phyloP scores from a whole-genome alignment of 1,284 basidiomycete genomes.

The Ceratobasidium sp. region DNA sequence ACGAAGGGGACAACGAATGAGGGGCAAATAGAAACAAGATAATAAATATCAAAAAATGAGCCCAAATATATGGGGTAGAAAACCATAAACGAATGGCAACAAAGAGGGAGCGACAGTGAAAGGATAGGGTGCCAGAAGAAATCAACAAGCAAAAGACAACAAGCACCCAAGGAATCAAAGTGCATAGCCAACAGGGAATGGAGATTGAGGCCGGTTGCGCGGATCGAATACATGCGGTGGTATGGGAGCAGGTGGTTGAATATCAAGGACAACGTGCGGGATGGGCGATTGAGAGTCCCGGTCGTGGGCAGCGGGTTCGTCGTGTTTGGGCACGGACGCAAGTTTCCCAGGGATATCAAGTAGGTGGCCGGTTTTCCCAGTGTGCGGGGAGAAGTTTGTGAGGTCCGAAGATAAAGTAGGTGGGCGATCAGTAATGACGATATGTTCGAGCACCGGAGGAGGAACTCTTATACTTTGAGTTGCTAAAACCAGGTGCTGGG shows the following conservation, averaged over 20 bases:
- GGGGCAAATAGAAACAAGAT: background rate
- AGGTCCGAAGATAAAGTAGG: slow-evolving; percentile 27
- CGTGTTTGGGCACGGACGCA: slow-evolving; percentile 24
- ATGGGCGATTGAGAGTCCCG: slow-evolving; percentile 10
- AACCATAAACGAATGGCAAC: background rate
- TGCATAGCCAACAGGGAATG: slow-evolving; percentile 19
- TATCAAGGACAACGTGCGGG: slow-evolving; percentile 24
- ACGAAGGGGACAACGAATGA: background rate
- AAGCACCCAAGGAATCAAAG: slow-evolving; percentile 4
- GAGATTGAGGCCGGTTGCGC: background rate
- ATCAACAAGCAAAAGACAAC: background rate
- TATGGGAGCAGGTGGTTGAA: slow-evolving; percentile 24
- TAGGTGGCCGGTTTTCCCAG: slow-evolving; percentile 12
- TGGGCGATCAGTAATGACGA: slow-evolving; percentile 35
- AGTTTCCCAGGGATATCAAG: slow-evolving; percentile 29
- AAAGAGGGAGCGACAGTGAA: background rate
- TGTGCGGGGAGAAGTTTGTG: slow-evolving; percentile 21
- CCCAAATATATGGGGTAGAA: background rate
- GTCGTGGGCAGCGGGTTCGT: slow-evolving; percentile 14
- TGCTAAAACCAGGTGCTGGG: slow-evolving; percentile 35
- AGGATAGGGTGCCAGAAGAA: background rate
- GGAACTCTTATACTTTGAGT: slow-evolving; percentile 42
- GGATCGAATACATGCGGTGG: background rate
- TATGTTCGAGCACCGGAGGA: slow-evolving; percentile 36
- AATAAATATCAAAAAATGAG: background rate